phyloP scores from a whole-genome alignment of 352 stramenopile genomes.

The Sclerospora graminicola region DNA sequence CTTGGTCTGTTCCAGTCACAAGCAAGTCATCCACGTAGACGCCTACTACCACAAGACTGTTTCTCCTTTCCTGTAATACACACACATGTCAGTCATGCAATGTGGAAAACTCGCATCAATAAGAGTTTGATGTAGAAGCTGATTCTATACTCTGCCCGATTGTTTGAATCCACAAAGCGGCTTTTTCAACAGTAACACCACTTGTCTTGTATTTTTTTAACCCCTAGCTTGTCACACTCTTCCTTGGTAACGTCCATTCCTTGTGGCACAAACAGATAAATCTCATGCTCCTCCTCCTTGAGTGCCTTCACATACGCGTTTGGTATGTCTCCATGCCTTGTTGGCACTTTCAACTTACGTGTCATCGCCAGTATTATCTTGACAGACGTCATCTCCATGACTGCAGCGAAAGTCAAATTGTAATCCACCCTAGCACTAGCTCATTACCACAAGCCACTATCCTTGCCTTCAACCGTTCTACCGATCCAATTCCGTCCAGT shows the following conservation, averaged over 20 bases:
- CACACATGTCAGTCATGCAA: constrained; percentile 18
- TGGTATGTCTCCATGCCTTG: neutral
- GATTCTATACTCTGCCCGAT: neutral
- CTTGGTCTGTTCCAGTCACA: constrained; percentile 4
- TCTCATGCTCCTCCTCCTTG: constrained; percentile 14
- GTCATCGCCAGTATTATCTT: neutral
- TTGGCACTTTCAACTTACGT: neutral
- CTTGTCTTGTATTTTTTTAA: neutral
- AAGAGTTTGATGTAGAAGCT: constrained; percentile 12
- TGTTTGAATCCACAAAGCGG: constrained; percentile 5
- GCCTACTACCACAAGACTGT: neutral
- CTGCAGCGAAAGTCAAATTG: neutral
- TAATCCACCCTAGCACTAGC: neutral
- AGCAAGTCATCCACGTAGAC: constrained; percentile 7
- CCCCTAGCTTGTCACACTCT: neutral
- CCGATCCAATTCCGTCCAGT: neutral
- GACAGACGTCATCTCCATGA: neutral
- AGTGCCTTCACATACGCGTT: neutral
- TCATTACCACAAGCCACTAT: neutral
- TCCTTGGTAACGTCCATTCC: neutral
- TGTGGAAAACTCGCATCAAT: neutral
- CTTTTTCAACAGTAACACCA: constrained; percentile 1
- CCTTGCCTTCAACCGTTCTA: neutral
- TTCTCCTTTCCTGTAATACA: constrained; percentile 8
- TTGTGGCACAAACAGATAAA: constrained; percentile 15